Evolutionary conservation across 495 filamentous ascomycete genomes (phyloP), one percentile per base, ranked within the genome.

Genomic region (Penicillium maclennaniae): DNA sequence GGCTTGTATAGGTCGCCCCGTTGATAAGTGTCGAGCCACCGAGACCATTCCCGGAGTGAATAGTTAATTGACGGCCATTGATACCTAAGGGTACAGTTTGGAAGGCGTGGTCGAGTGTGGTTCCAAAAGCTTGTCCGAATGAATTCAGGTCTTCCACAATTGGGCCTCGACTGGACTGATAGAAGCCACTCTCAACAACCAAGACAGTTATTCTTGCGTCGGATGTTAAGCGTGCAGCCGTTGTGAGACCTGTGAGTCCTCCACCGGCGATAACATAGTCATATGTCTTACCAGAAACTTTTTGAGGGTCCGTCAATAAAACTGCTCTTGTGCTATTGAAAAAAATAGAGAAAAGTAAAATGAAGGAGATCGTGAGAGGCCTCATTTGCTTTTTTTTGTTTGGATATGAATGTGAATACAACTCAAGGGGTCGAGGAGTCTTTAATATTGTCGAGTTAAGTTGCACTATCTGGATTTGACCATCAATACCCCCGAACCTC

Each of bases 11-110:
- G 56, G 77, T 73, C 42, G 72, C 65, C 34, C 75, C 76, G 50
- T 84, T 86, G 51, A 86, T 68, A 6, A 72, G 73, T 8, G 79
- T 83, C 15, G 78, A 79, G 5, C 83, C 84, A 10, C 83, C 84
- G 3, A 71, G 63, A 6, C 63, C 64, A 8, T 68, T 69, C 16
- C 63, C 66, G 5, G 66, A 59, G 19, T 49, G 43, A 38, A 69
- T 59, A 10, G 40, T 20, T 14, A 45, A 46, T 1, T 56, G 48
- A 5, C 47, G 55, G 12, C 57, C 56, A 17, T 64, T 55, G 44
- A 58, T 62, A 3, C 43, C 49, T 9, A 52, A 53, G 3, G 38
- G 14, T 7, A 49, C 28, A 14, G 66, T 66, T 15, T 55, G 31
- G 14, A 42, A 59, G 25, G 27, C 40, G 26, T 54, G 43, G 27